Evolutionary conservation across 2,329 filamentous ascomycete species (phyloP), one percentile per base, ranked within the genome.

Genomic region (Fusarium papillatum): DNA sequence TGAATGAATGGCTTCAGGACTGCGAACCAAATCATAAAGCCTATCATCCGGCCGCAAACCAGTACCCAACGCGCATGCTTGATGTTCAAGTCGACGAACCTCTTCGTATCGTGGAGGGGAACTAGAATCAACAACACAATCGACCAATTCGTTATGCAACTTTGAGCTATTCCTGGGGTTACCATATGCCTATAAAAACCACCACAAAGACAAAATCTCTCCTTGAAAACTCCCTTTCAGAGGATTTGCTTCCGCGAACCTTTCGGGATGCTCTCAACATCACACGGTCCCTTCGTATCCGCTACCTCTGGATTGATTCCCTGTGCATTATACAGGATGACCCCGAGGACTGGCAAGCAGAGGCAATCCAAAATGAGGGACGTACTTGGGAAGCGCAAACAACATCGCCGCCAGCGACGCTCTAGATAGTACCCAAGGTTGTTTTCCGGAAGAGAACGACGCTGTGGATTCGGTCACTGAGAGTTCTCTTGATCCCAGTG

Each of bases 341-440:
- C 26, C 50, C 11, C 4, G 19, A 31, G 26, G 50, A 55, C 29
- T 55, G 50, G 50, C 50, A 55, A 55, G 50, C 29, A 29, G 50
- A 55, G 29, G 50, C 50, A 3, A 17, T 22, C 34, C 17, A 55
- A 55, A 55, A 31, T 55, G 50, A 22, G 17, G 19, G 19, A 34
- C 17, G 8, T 55, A n/a, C 50, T 55, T 26, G 29, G 26, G 29
- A 55, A 60, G 66, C 34, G 43, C 63, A 7, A n/a, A 72, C 19
- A 72, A 66, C 5, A 67, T 74, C 11, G 68, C 71, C 13, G 71
- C 71, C 6, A 63, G 65, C 10, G 66, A 74, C 7, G 39, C 71
- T 24, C 22, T 34, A 16, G 43, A 72, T 4, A 70, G 50, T 26
- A 62, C 41, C 3, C 26, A 57, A 31, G 69, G 69, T 5, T 70